Evolutionary conservation across 257 asterid genomes (phyloP).

Genomic region (Plectranthus barbatus): DNA sequence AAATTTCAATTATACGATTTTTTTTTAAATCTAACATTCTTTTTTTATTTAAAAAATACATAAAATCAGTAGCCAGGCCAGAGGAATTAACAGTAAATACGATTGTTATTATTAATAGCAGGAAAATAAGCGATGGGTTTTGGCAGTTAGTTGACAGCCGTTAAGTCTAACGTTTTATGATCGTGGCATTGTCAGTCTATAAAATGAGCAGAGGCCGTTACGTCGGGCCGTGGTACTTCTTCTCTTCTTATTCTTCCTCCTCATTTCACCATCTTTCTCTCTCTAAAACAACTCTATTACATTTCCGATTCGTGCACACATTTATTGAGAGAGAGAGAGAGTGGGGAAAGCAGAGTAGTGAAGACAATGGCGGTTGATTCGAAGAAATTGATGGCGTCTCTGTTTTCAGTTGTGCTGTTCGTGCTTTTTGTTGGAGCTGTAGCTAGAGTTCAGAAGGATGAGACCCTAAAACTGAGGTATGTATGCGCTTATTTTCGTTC

Average conservation of each 20-base stretch:
- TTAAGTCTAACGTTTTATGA: conserved; percentile 34
- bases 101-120: conserved; percentile 8
- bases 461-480: conserved; percentile 35
- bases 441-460: conserved; percentile 24
- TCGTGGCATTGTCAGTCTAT: conserved; percentile 33
- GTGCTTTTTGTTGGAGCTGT: conserved; percentile 31
- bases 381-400: conserved; percentile 29
- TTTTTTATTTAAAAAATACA: not conserved
- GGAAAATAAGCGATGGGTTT: conserved; percentile 8
- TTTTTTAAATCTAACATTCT: too few relatives aligned
- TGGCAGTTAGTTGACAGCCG: conserved; percentile 51
- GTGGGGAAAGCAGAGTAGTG: conserved; percentile 9
- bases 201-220: conserved; percentile 61
- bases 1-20: too few relatives aligned
- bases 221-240: conserved; percentile 38
- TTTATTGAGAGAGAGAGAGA: not conserved
- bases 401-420: conserved; percentile 32
- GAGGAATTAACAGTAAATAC: not conserved
- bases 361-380: conserved; percentile 24
- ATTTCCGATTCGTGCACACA: not conserved
- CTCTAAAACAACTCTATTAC: not conserved
- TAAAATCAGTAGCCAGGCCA: conserved; percentile 21
- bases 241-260: conserved; percentile 4
- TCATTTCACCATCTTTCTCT: not conserved
- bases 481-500: not conserved